Percentiles rank a stretch among this genome's conserved stretches.
Evolutionary conservation across 2,329 filamentous ascomycete genomes (phyloP).

Genomic region (Neonectria neomacrospora): DNA sequence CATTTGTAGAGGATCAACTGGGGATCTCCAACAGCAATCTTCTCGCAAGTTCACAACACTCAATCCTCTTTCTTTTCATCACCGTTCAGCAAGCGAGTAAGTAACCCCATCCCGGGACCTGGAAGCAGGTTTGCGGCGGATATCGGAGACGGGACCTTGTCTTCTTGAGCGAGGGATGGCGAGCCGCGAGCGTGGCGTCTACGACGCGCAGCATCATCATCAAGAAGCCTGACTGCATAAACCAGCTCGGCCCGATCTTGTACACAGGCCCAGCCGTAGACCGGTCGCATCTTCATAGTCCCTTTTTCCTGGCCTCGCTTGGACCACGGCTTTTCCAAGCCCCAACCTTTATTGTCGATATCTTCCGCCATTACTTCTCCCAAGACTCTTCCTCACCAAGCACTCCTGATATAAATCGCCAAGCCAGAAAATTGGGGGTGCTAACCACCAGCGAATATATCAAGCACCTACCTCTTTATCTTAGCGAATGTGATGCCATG

Average conservation of each 20-base stretch:
- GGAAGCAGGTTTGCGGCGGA: slow-evolving; percentile 6
- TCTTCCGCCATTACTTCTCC: slow-evolving; percentile 6
- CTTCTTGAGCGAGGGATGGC: slow-evolving; percentile 9
- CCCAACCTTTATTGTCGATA: neutral
- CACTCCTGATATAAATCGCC: neutral
- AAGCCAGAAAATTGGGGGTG: too few species aligned
- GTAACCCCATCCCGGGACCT: too few species aligned
- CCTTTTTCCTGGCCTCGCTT: slow-evolving; percentile 5
- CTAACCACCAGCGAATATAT: too few species aligned
- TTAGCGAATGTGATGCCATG: too few species aligned
- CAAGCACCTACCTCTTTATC: too few species aligned
- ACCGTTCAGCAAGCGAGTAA: too few species aligned
- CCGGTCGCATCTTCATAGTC: neutral
- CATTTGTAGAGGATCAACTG: neutral
- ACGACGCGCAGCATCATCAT: neutral
- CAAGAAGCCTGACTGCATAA: neutral
- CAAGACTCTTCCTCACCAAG: neutral
- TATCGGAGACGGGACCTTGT: slow-evolving; percentile 12
- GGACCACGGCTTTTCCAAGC: neutral
- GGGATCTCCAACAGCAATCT: too few species aligned
- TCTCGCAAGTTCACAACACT: too few species aligned
- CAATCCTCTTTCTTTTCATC: too few species aligned
- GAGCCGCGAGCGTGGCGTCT: slow-evolving; percentile 2
- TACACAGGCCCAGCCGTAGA: neutral
- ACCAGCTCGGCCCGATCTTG: neutral